Evolutionary conservation across 805 yeast genomes (phyloP), one percentile per base, ranked within the genome.

Genomic region (Cyberlindnera misumaiensis): DNA sequence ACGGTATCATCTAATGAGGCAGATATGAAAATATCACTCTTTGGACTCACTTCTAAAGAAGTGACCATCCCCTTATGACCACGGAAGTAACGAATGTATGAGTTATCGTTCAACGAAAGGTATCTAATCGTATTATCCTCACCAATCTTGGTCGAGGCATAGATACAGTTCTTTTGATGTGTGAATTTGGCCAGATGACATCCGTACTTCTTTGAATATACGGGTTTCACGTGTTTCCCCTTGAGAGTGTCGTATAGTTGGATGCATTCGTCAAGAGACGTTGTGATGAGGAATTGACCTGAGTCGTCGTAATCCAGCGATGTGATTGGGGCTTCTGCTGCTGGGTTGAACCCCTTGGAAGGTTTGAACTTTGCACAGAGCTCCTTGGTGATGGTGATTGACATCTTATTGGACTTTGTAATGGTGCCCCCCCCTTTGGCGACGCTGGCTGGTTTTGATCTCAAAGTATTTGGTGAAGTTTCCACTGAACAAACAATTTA

Each of bases 121-220:
- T 83, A 80, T 46, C 97, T 67, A 18, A 93, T 73, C 11, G 77
- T 76, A 53, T 84, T 77, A 46, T 85, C 89, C 35, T 75, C 80
- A 55, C 75, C 73, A 5, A 11, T 13, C 1, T 77, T 75, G 0
- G 97, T 87, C 5, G 96, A 83, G 1, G 94, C 88, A 55, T 83
- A 85, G 12, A 90, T 67, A 52, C 93, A 81, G 49, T 80, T 78
- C 40, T 73, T 69, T 32, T 77, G 79, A 52, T 83, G 94, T 1
- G 96, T 79, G 58, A 93, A 93, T 33, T 77, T 69, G 3, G 96
- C 96, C 28, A 85, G 62, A 53, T 86, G 88, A 41, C 88, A 84
- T 1, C 98, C 98, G 51, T 93, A 93, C 55, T 93, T 93, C 62
- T 88, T 89, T 22, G 93, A 80, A 42, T 75, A 80, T 8, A 85